Base-by-base conservation (phyloP, 768 basidiomycete species). In the Termitomyces titanicus region DNA sequence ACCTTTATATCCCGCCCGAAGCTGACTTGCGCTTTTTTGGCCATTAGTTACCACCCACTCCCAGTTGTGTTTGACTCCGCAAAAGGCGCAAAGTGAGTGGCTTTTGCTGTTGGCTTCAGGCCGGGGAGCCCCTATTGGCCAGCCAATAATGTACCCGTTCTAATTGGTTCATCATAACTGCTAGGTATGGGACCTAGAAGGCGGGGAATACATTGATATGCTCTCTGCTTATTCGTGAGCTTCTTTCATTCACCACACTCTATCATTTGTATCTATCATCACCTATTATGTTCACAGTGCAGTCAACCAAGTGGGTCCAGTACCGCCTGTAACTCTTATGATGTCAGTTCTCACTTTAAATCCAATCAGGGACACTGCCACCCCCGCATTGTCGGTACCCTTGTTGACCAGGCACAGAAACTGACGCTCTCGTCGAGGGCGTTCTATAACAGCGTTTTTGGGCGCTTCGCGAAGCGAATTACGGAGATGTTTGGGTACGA, bases 141-240 rank as follows among this genome's bases (percentile, higher is more conserved):
- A 55, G 27, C 38, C 29, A 40, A 38, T 48, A 51, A 48, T 52
- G 54, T 29, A n/a, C n/a, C n/a, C n/a, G n/a, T n/a, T n/a, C n/a
- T n/a, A 29, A 57, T 66, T 58, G 50, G 63, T 44, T 45, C 24
- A 18, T 55, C 24, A n/a, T 50, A 39, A 56, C 53, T 47, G 44
- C n/a, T 62, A n/a, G 64, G 92, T 94, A 68, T 96, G 92, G 90
- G 95, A 97, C 68, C 90, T 89, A 3, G 94, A 96, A 79, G 95
- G 94, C 59, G 86, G 83, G 49, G 89, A 94, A 67, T 99, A 97
- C 73, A 94, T 98, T 59, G 97, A 99, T 66, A 97, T 98, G 92
- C 79, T 99, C 18, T 92, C 92, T 43, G 97, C 97, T 27, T 98
- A 98, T 75, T 95, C 92, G 92, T 95, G 68, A 75, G 88, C 68